Evolutionary conservation across 345 rosid species (phyloP), one percentile per base, ranked within the genome.

Genomic region (Syzygium aromaticum): DNA sequence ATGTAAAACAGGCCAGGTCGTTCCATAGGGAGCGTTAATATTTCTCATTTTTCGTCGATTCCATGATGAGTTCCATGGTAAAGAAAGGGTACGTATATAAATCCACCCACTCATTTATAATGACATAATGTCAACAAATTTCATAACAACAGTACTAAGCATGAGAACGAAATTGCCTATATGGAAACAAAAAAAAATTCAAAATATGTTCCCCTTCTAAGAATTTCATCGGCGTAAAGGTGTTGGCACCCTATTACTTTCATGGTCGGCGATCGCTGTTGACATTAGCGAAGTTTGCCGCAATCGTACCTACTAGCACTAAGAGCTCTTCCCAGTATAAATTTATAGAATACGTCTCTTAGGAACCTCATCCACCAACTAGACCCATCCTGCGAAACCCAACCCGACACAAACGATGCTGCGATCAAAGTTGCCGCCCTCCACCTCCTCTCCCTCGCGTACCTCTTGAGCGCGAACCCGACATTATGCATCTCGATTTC

Each of bases 401-500:
- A 89, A 4, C 95, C 93, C 23, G 92, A 89, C 6, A 90, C 2
- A 83, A n/a, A 91, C 1, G 95, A 90, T 2, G 78, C 89, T 1
- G 85, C 54, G 51, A 91, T 86, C 80, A 92, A 13, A 25, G 46
- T 49, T 8, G 90, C 86, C 12, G 84, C 88, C 3, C 94, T 87
- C 91, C 92, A 91, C 85, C 88, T 89, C 86, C 93, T 88, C 86
- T 91, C 92, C 85, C 59, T 30, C 6, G 51, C 77, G 49, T 92
- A 93, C 11, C 88, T 85, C 28, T 86, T 46, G 7, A 91, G 12
- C 1, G 89, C 92, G 33, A n/a, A 9, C 21, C 33, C 84, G 23
- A 92, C 82, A 1, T 86, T 88, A 43, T 3, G 51, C 3, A 52
- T 10, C 59, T 54, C 54, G 38, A 84, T 73, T 15, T 84, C 43